A percentile compares a stretch with the other conserved stretches of the same genome.
Conservation (phyloP, 495 filamentous ascomycete species). For the Clavariopsis aquatica region DNA sequence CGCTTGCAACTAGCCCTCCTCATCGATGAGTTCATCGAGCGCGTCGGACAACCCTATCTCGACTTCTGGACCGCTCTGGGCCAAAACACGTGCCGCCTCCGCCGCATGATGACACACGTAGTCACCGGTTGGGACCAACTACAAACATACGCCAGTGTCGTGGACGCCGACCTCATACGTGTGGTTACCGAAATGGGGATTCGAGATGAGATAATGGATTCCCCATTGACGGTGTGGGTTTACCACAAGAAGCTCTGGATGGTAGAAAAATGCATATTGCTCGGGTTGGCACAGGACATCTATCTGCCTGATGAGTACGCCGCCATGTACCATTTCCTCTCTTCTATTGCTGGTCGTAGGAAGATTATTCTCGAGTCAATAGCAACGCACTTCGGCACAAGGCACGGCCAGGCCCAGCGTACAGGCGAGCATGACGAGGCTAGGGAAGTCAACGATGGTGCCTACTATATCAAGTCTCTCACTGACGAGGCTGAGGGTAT, state of each 20-base stretch:
- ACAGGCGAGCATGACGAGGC: background rate
- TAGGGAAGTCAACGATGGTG: conserved; percentile 46
- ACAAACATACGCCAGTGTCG: conserved; percentile 76
- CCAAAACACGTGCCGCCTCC: conserved; percentile 85
- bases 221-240: conserved; percentile 82
- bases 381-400: background rate
- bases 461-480: conserved; percentile 52
- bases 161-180: conserved; percentile 70
- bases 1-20: conserved; percentile 71
- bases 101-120: conserved; percentile 78
- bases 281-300: conserved; percentile 92
- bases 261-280: conserved; percentile 84
- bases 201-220: conserved; percentile 54
- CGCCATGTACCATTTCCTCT: conserved; percentile 82
- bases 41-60: conserved; percentile 70
- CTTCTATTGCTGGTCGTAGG: conserved; percentile 20
- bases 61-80: conserved; percentile 81
- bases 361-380: conserved; percentile 22
- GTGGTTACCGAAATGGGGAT: conserved; percentile 38
- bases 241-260: conserved; percentile 85
- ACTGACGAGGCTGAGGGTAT: conserved; percentile 66
- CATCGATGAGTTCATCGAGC: conserved; percentile 79
- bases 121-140: conserved; percentile 82
- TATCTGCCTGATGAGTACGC: conserved; percentile 85
- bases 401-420: background rate